phyloP scores from a whole-genome alignment of 192 early-diverging fungal species.

The Cetraspora pellucida region DNA sequence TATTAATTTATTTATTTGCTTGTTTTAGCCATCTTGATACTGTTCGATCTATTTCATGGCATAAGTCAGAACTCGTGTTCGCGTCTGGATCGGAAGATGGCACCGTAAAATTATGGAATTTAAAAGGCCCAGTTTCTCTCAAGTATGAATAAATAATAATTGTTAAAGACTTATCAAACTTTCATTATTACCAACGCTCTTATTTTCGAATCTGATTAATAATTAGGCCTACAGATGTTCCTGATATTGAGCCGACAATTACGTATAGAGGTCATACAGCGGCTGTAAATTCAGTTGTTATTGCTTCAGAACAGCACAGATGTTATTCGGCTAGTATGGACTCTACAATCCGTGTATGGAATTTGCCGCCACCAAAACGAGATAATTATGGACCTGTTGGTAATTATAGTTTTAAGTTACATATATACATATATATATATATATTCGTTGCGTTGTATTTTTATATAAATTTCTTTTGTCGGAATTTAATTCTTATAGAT shows the following conservation, averaged over 20 bases:
- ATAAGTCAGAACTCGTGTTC: constrained; percentile 57
- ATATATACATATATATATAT: neutral
- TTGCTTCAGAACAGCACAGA: constrained; percentile 59
- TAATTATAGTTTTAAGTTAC: constrained; percentile 28
- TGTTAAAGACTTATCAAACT: neutral
- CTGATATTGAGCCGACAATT: constrained; percentile 66
- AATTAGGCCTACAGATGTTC: neutral
- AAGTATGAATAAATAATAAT: constrained; percentile 36
- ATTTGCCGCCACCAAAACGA: constrained; percentile 55
- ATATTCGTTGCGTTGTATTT: neutral
- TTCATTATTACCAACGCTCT: neutral
- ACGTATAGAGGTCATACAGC: constrained; percentile 80
- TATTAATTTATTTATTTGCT: neutral
- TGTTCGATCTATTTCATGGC: constrained; percentile 63
- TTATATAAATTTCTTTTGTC: neutral
- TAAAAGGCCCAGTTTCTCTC: constrained; percentile 50
- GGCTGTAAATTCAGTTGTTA: constrained; percentile 65
- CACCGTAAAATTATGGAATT: constrained; percentile 77
- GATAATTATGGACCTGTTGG: constrained; percentile 60
- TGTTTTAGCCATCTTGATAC: constrained; percentile 68
- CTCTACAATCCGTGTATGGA: constrained; percentile 70
- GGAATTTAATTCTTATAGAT: constrained; percentile 40
- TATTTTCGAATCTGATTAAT: neutral
- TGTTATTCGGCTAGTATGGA: constrained; percentile 76
- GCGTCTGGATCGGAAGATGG: constrained; percentile 80